These are phyloP conservation scores for Rhynchosporium graminicola DNA, from an alignment of 2,329 filamentous ascomycete genomes.

Conservation along the genomic window DNA sequence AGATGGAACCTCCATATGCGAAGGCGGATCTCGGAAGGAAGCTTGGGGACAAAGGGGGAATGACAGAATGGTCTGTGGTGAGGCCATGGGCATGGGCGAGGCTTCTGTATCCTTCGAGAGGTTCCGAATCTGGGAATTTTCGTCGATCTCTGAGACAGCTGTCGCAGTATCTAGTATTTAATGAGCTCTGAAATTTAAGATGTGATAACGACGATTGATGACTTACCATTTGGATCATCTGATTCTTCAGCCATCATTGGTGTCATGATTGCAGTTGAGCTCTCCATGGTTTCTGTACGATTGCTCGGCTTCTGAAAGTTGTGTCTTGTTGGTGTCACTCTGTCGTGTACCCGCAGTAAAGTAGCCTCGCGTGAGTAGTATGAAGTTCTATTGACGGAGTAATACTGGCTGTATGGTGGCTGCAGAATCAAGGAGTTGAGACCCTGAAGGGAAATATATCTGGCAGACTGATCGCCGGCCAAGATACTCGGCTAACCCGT, in stretches of 20 bases:
- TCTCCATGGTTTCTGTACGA: background rate
- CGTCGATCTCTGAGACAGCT: background rate
- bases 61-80: background rate
- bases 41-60: background rate
- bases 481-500: no score
- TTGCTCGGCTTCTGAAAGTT: background rate
- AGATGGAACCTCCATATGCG: background rate
- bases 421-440: no score
- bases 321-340: no score
- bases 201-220: background rate
- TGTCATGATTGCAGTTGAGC: background rate
- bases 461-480: no score
- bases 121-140: background rate
- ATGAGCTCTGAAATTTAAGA: background rate
- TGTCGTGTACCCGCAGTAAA: no score
- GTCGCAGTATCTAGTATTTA: background rate
- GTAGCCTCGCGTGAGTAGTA: no score
- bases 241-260: background rate
- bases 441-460: no score
- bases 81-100: background rate
- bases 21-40: background rate
- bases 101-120: background rate
- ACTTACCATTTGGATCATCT: background rate
- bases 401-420: no score
- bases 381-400: no score